Evolutionary conservation across 176 grass and related monocot species (phyloP), one percentile per base, ranked within the genome.

Genomic region (Carex cristatella): DNA sequence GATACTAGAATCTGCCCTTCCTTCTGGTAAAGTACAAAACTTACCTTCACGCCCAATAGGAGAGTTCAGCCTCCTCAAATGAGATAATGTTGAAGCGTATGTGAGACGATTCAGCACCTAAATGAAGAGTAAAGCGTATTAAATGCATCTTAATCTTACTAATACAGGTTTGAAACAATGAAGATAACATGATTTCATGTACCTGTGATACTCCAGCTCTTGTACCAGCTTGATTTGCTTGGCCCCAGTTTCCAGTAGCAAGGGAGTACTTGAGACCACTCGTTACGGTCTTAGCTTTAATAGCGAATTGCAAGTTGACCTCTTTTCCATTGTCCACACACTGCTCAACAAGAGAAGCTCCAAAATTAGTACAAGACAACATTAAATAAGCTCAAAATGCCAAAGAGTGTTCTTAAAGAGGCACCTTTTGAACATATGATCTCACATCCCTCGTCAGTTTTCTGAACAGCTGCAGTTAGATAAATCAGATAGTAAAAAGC

Each of bases 251-350:
- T 82, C 92, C 90, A 80, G 92, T 97, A 90, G 92, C 94, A 85
- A 94, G 92, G 8, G 90, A 94, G 70, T 94, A 94, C 84, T 94
- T 94, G 79, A 97, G 88, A 15, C 88, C 90, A 74, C 93, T 99
- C 30, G 96, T 99, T 62, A 99, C 64, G 53, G 96, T 99, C 90
- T 99, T 99, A 55, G 96, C 96, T 92, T 99, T 95, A 72, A 99
- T 99, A n/a, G 93, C 93, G 84, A 95, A 99, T 95, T 95, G 96
- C 81, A 99, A 87, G 89, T 99, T 95, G 31, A 99, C 96, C 84
- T 99, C 96, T 88, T 99, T 99, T 64, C 96, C 96, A 61, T 95
- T 95, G 84, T 99, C 96, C 6, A 99, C 96, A 82, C 91, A 99
- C 96, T 99, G 82, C 51, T 55, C 68, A 31, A 77, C 88, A 53